Conservation (phyloP, 192 early-diverging fungal genomes). For the Funneliformis mosseae region DNA sequence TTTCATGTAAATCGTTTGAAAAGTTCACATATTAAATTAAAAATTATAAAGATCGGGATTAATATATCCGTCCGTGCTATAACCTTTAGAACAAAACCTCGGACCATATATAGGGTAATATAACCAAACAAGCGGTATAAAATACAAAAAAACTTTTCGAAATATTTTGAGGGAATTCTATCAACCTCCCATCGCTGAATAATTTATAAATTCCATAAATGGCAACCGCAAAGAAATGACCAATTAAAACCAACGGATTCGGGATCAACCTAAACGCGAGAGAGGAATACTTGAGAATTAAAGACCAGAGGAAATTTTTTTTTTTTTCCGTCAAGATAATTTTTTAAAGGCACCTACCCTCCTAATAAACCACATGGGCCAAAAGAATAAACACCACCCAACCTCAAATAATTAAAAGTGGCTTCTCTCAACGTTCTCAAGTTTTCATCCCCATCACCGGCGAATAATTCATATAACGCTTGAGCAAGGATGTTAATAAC, state of each 20-base stretch:
- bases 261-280: constrained; percentile 56
- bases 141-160: constrained; percentile 49
- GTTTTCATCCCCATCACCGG: constrained; percentile 75
- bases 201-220: constrained; percentile 62
- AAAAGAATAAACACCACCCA: constrained; percentile 78
- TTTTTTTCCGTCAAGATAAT: neutral
- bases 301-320: no score
- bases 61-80: no score
- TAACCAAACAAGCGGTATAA: constrained; percentile 48
- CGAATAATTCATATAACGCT: constrained; percentile 90
- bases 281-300: neutral
- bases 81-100: neutral
- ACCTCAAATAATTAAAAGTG: constrained; percentile 85
- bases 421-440: constrained; percentile 76
- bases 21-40: no score
- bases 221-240: constrained; percentile 94
- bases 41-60: no score
- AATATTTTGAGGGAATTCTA: constrained; percentile 48
- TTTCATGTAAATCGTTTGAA: no score
- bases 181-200: constrained; percentile 53
- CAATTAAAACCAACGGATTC: constrained; percentile 73
- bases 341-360: constrained; percentile 36
- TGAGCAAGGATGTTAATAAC: constrained; percentile 92
- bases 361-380: constrained; percentile 86
- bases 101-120: constrained; percentile 51